phyloP scores from a whole-genome alignment of 2,329 filamentous ascomycete species.

The Trichothecium sympodiale region DNA sequence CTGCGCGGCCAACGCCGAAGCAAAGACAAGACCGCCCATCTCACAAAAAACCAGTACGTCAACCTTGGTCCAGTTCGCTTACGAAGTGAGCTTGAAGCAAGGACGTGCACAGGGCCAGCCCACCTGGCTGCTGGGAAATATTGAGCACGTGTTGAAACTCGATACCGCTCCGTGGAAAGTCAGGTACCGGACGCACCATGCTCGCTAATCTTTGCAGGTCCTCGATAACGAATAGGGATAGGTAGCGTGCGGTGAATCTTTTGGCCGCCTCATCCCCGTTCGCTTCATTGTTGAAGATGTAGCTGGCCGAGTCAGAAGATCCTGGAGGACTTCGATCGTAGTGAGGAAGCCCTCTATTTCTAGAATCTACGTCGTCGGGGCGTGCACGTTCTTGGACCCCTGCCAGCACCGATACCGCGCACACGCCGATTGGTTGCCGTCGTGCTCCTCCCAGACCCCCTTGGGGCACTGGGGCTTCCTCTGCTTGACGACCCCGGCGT shows the following conservation, averaged over 20 bases:
- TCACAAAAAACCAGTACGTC: conserved; percentile 41
- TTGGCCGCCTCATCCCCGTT: conserved; percentile 24
- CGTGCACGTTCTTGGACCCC: too few species aligned
- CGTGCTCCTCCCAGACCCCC: conserved; percentile 1
- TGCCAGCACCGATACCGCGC: too few species aligned
- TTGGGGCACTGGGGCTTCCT: not conserved
- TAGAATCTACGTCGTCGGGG: too few species aligned
- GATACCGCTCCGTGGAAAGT: conserved; percentile 40
- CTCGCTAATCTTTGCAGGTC: conserved; percentile 32
- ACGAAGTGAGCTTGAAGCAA: conserved; percentile 35
- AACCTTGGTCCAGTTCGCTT: conserved; percentile 34
- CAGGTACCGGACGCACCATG: conserved; percentile 37
- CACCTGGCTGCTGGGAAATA: conserved; percentile 39
- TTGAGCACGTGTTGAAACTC: conserved; percentile 47
- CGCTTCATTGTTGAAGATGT: conserved; percentile 40
- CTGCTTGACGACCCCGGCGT: not conserved
- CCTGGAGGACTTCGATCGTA: too few species aligned
- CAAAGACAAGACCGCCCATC: conserved; percentile 44
- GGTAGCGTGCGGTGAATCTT: conserved; percentile 26
- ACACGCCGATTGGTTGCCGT: too few species aligned
- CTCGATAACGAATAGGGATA: conserved; percentile 34
- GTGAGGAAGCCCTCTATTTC: too few species aligned
- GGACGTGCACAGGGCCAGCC: conserved; percentile 37
- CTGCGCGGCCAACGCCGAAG: conserved; percentile 32
- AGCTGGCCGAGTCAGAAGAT: too few species aligned